phyloP scores from a whole-genome alignment of 2,329 filamentous ascomycete genomes.

The Colletotrichum abscissum region DNA sequence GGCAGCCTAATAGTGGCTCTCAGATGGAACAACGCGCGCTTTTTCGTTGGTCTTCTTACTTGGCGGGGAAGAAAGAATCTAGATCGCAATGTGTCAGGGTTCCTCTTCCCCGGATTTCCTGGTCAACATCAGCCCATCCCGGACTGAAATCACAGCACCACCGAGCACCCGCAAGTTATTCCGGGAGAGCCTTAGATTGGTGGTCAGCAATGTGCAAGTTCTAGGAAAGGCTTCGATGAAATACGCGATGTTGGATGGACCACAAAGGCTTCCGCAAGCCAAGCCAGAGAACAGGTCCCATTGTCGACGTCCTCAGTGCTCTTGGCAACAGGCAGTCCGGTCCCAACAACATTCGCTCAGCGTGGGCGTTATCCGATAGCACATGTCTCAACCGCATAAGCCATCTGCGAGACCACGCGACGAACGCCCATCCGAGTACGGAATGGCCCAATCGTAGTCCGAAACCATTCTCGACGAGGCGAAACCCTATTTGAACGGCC shows the following conservation, averaged over 20 bases:
- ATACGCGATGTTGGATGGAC: not conserved
- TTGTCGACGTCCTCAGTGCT: not conserved
- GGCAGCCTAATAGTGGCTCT: not conserved
- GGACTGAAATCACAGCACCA: slow-evolving; percentile 12
- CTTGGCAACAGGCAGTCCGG: not conserved
- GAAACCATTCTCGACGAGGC: not conserved
- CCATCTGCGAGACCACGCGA: slow-evolving; percentile 9
- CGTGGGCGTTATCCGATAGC: not conserved
- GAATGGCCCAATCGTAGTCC: not conserved
- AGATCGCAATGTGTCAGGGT: not conserved
- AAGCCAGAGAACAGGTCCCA: no score
- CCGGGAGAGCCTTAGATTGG: no score
- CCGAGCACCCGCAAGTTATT: not conserved
- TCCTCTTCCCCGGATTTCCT: not conserved
- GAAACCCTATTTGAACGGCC: slow-evolving; percentile 23
- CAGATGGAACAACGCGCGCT: not conserved
- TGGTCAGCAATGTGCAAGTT: not conserved
- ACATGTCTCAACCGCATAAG: not conserved
- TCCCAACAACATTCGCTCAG: slow-evolving; percentile 4
- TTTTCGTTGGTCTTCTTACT: not conserved
- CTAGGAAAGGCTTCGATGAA: not conserved
- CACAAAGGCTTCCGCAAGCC: not conserved
- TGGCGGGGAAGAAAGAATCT: not conserved
- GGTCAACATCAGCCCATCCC: slow-evolving; percentile 3
- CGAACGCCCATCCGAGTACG: slow-evolving; percentile 4